These are phyloP conservation scores for Sporothrix sp. DNA, from an alignment of 2,329 filamentous ascomycete genomes.

Conservation along the genomic window DNA sequence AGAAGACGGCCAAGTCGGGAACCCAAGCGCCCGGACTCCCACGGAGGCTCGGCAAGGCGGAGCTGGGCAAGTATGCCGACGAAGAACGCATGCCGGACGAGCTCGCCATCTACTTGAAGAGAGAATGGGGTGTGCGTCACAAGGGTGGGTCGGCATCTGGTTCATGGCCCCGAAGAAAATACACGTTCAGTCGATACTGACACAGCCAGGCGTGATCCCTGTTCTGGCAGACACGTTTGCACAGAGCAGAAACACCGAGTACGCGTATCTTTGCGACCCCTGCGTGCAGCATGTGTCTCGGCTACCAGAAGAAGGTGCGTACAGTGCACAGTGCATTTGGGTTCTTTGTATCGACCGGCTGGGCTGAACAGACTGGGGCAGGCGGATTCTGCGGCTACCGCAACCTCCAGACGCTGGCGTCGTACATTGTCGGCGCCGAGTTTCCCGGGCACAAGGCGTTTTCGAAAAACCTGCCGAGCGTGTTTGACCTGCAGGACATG, in stretches of 20 bases:
- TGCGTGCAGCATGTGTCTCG: slow-evolving; percentile 73
- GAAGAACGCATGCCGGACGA: slow-evolving; percentile 66
- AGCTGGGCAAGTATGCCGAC: slow-evolving; percentile 62
- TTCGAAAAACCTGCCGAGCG: slow-evolving; percentile 53
- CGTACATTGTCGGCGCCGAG: slow-evolving; percentile 57
- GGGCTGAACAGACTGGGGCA: too few species aligned
- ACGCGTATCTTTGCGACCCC: slow-evolving; percentile 72
- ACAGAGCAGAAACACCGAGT: slow-evolving; percentile 52
- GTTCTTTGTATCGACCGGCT: too few species aligned
- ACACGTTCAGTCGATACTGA: neutral
- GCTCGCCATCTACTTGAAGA: slow-evolving; percentile 53
- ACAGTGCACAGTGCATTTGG: neutral
- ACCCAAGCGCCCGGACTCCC: too few species aligned
- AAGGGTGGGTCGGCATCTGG: slow-evolving; percentile 34
- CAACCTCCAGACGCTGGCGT: slow-evolving; percentile 86
- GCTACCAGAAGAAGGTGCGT: slow-evolving; percentile 57
- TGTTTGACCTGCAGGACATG: slow-evolving; percentile 73
- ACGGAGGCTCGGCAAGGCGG: slow-evolving; percentile 44
- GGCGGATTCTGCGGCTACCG: slow-evolving; percentile 92
- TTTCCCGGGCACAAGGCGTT: slow-evolving; percentile 52
- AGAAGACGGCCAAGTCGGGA: too few species aligned
- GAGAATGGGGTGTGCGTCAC: slow-evolving; percentile 45
- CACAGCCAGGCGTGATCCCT: slow-evolving; percentile 42
- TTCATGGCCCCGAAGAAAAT: slow-evolving; percentile 10
- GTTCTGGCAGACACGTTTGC: slow-evolving; percentile 54